Evolutionary conservation across 192 early-diverging fungal species (phyloP).

Genomic region (Martensiomyces pterosporus): DNA sequence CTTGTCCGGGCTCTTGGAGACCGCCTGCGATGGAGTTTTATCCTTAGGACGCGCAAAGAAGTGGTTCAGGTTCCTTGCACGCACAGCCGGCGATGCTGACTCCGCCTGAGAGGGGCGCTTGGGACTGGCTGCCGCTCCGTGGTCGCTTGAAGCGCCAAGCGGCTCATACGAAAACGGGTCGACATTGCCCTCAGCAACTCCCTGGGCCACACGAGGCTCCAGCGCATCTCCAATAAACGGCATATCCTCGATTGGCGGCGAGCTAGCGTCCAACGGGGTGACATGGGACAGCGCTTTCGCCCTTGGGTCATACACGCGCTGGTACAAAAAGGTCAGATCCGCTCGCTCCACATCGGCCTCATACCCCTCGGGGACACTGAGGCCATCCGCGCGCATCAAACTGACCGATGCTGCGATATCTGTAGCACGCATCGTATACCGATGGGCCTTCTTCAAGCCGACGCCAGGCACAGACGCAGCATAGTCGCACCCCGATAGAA

Average conservation of each 20-base stretch:
- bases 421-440: constrained; percentile 50
- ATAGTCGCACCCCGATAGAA: constrained; percentile 98
- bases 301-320: constrained; percentile 80
- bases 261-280: constrained; percentile 44
- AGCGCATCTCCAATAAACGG: constrained; percentile 59
- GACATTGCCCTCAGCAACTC: constrained; percentile 58
- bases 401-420: constrained; percentile 57
- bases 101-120: no score
- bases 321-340: constrained; percentile 84
- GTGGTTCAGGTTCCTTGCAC: no score
- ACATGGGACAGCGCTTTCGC: constrained; percentile 54
- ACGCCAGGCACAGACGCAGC: constrained; percentile 76
- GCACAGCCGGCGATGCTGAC: no score
- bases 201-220: constrained; percentile 48
- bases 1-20: no score
- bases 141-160: no score
- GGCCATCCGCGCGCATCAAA: constrained; percentile 49
- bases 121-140: no score
- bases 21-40: no score
- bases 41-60: no score
- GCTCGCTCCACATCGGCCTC: constrained; percentile 64
- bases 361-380: constrained; percentile 62
- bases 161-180: constrained; percentile 59
- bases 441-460: constrained; percentile 77
- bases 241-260: constrained; percentile 38